Evolutionary conservation across 108 stramenopile species (phyloP), one percentile per base, ranked within the genome.

Genomic region (Stephanodiscus triporus): DNA sequence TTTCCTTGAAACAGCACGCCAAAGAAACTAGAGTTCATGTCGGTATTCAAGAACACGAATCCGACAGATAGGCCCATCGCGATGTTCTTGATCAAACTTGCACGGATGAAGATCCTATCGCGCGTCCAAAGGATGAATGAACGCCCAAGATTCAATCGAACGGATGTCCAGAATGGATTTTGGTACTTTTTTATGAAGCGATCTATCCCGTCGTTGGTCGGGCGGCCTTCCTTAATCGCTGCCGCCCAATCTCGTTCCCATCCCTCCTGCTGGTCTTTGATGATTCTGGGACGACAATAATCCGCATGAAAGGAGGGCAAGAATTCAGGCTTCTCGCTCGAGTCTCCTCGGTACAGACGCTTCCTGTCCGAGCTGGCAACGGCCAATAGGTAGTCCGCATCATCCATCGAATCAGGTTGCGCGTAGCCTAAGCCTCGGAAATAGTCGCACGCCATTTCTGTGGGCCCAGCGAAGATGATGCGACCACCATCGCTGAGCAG

Each of bases 1-100:
- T 87, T 67, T 13, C 76, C 81, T 54, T 73, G 72, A 68, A 82
- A 82, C 37, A 77, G n/a, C 13, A 82, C 76, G 14, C 81, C 81
- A 36, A 81, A 76, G 30, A 64, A 76, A 36, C 72, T 74, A 9
- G 75, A 70, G 51, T 65, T 70, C 20, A 71, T 20, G 47, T 67
- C 61, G 16, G 87, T 90, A 19, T 87, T 70, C 32, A 76, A 81
- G 63, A 88, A 92, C 1, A 90, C 89, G 1, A 84, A 86, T 34
- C 91, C 91, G 2, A 92, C 91, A 36, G 84, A 81, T n/a, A 90
- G 17, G 8, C 91, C 91, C 87, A 87, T 88, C 26, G 87, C 75
- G 26, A 82, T 51, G 56, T 90, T 88, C 73, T 87, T 86, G 23
- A 77, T 80, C 32, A 80, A 78, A 58, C 48, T 63, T 0, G 80